Evolutionary conservation across 495 filamentous ascomycete species (phyloP), one percentile per base, ranked within the genome.

Genomic region (Neurospora sp.): DNA sequence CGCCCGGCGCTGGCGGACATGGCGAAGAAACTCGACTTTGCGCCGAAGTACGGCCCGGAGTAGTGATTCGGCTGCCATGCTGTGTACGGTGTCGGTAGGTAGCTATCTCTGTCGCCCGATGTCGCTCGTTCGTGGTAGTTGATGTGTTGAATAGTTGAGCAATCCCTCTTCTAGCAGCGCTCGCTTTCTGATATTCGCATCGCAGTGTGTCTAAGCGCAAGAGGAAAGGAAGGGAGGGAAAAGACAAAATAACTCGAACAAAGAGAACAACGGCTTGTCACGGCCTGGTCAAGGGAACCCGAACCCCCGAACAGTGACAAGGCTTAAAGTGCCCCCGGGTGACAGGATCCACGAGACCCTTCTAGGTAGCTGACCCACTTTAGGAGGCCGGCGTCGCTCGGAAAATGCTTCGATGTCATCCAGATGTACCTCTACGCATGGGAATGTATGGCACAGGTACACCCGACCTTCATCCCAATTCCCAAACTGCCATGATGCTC

Each of bases 1-100:
- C 73, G 72, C 42, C 40, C 78, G 78, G 20, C 76, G 75, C 48
- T 77, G 75, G 11, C 75, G 77, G 35, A 73, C 31, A 41, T 73
- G 71, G 18, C 71, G 71, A 39, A 78, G 69, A 20, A 39, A 11
- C 18, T 76, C 65, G 74, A 76, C 71, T 16, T 75, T 72, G 69
- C 78, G 77, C 73, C 76, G 77, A 39, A 79, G 40, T 20, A 73
- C 41, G 11, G 73, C 72, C 39, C 76, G 74, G 48, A 72, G 76
- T 2, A 73, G 40, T 11, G 68, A 73, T 39, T 68, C 70, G 9
- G 69, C 65, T 12, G 77, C 69, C 78, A 79, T 79, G 10, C 1
- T 69, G 27, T 10, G 27, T 22, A 22, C 39, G 14, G 59, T 72
- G 38, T 39, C 1, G 27, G 27, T 31, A 18, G 53, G 14, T 61